Conservation (phyloP, 2,329 filamentous ascomycete species). For the Penicillium fuscoglaucum region DNA sequence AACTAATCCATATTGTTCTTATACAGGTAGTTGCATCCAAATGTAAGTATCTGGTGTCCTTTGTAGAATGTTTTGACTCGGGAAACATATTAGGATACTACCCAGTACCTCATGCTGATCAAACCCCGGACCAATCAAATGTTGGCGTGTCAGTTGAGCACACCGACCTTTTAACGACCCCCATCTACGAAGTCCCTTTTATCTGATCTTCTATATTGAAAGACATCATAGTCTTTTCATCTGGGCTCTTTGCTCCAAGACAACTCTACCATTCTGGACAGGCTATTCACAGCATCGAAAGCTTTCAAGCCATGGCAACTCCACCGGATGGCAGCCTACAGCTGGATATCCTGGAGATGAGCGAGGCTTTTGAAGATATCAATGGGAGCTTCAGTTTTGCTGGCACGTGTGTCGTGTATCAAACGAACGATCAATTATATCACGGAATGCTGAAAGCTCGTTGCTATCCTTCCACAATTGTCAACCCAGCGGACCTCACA, state of each 20-base stretch:
- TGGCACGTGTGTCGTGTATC: neutral
- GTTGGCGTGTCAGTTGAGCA: neutral
- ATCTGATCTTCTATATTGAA: neutral
- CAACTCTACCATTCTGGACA: neutral
- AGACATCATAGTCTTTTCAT: neutral
- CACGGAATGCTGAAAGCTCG: neutral
- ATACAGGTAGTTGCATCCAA: neutral
- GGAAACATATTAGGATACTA: neutral
- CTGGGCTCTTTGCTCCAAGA: neutral
- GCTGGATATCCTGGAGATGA: neutral
- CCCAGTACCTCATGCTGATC: no score
- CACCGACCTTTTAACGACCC: neutral
- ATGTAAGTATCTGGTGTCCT: neutral
- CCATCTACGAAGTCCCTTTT: neutral
- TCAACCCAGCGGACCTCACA: neutral
- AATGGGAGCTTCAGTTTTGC: neutral
- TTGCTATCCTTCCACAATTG: neutral
- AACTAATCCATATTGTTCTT: neutral
- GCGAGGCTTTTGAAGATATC: neutral
- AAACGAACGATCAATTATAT: neutral
- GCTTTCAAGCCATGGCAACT: neutral
- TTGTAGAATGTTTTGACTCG: neutral
- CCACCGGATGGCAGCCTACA: neutral
- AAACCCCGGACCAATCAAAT: neutral
- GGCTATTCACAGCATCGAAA: neutral